Evolutionary conservation across 2,329 filamentous ascomycete species (phyloP), one percentile per base, ranked within the genome.

Genomic region (Aspergillus sp.): DNA sequence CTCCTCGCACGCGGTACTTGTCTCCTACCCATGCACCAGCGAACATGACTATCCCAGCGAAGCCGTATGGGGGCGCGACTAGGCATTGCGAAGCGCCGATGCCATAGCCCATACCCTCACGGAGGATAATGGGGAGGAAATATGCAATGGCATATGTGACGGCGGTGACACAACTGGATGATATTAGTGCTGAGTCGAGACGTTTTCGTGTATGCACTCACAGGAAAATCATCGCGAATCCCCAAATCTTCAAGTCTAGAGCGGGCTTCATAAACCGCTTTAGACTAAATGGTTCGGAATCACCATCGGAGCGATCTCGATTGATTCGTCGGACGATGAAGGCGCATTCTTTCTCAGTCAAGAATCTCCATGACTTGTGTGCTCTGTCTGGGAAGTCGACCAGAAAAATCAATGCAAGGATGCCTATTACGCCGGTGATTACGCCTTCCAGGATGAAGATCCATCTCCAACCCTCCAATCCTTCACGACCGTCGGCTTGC

Each of bases 131-230:
- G 10, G 88, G 86, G 3, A 90, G 69, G 61, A 90, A 90, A 65
- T 86, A 91, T 1, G 86, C 84, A 5, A 93, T 77, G 0, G 86
- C 82, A 62, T 93, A 91, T 3, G 79, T 78, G 48, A 87, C 78
- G n/a, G 85, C 86, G 1, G 86, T 89, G 2, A 80, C 79, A 66
- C 80, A 60, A 37, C 58, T 60, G 33, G 3, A 3, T 9, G 10
- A 7, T 12, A 23, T 52, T 37, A 50, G 37, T 22, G 17, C 17
- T 20, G 17, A 10, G 3, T 3, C 9, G 10, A 39, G 19, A 17
- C 3, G 5, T 4, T 9, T 7, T 9, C 45, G 7, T 25, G 19
- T 4, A 13, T 35, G 5, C 79, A 70, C 82, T 79, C 61, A 63
- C 59, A 72, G 71, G 62, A 77, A 79, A 47, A 80, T 72, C 53